Evolutionary conservation across 2,329 filamentous ascomycete species (phyloP).

Genomic region (Colletotrichum tamarilloi): DNA sequence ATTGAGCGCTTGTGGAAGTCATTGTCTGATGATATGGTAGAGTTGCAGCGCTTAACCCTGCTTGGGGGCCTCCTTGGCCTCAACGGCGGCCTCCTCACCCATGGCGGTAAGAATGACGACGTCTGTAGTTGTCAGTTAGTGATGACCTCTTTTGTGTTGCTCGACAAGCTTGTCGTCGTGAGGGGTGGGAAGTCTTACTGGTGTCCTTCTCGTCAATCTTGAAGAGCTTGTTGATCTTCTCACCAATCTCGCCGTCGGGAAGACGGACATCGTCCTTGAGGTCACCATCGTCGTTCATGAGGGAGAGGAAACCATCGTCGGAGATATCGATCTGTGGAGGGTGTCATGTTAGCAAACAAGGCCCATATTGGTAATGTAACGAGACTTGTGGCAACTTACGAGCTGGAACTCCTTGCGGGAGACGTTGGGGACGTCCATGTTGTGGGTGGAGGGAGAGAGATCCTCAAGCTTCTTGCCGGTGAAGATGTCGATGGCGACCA

Average conservation of each 20-base stretch:
- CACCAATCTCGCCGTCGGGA: slow-evolving; percentile 88
- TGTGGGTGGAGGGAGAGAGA: slow-evolving; percentile 96
- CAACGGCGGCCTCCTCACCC: slow-evolving; percentile 92
- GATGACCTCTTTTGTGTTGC: slow-evolving; percentile 16
- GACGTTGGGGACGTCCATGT: slow-evolving; percentile 99
- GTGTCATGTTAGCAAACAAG: slow-evolving; percentile 19
- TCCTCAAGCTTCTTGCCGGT: slow-evolving; percentile 99
- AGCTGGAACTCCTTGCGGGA: slow-evolving; percentile 91
- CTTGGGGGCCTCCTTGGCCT: slow-evolving; percentile 89
- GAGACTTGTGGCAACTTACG: slow-evolving; percentile 67
- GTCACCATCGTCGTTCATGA: slow-evolving; percentile 87
- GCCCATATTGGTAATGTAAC: background rate
- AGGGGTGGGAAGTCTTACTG: slow-evolving; percentile 72
- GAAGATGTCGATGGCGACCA: slow-evolving; percentile 99
- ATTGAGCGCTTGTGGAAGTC: slow-evolving; percentile 31
- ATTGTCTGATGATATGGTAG: slow-evolving; percentile 35
- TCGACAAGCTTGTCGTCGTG: background rate
- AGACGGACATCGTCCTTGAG: slow-evolving; percentile 96
- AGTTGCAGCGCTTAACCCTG: slow-evolving; percentile 39
- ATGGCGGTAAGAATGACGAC: slow-evolving; percentile 94
- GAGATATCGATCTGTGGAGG: slow-evolving; percentile 81
- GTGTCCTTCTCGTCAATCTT: slow-evolving; percentile 87
- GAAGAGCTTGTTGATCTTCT: slow-evolving; percentile 87
- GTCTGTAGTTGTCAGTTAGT: slow-evolving; percentile 61
- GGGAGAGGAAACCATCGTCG: slow-evolving; percentile 93